A percentile compares a stretch with the other conserved stretches of the same genome.
Conservation (phyloP, 169 alveolate species). For the Plasmodium chabaudi region DNA sequence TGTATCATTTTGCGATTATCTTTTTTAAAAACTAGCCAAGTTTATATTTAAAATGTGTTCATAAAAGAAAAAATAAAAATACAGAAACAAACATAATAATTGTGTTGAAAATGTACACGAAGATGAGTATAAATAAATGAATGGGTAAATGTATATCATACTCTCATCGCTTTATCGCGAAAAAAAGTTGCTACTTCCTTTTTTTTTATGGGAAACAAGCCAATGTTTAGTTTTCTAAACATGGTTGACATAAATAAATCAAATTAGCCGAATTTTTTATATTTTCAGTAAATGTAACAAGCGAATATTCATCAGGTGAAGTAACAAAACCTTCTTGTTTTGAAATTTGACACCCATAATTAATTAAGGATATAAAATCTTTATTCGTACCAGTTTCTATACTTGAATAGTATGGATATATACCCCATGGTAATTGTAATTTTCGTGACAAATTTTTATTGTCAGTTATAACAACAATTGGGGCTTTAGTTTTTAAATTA, state of each 20-base stretch:
- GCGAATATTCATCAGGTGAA: conserved; percentile 66
- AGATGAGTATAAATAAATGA: no score
- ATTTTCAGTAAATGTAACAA: conserved; percentile 70
- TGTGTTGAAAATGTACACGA: no score
- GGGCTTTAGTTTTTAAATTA: conserved; percentile 79
- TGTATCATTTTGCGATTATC: no score
- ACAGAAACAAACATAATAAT: no score
- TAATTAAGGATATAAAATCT: conserved; percentile 54
- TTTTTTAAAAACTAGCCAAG: no score
- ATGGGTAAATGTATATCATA: no score
- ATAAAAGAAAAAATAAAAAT: no score
- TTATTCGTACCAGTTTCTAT: not conserved
- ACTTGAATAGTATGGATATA: conserved; percentile 80
- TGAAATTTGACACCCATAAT: conserved; percentile 68
- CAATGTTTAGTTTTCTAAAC: conserved; percentile 9
- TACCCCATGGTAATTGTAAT: conserved; percentile 85
- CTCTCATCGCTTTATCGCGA: no score
- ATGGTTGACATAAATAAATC: conserved; percentile 68
- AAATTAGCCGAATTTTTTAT: conserved; percentile 64
- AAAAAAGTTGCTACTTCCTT: no score
- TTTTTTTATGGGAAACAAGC: not conserved
- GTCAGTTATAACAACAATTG: conserved; percentile 80
- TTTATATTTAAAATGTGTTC: no score
- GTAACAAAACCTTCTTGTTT: conserved; percentile 66
- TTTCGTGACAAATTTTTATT: conserved; percentile 79